These are phyloP conservation scores for Takashimella tepidaria DNA, from an alignment of 1,284 basidiomycete genomes.

Conservation along the genomic window DNA sequence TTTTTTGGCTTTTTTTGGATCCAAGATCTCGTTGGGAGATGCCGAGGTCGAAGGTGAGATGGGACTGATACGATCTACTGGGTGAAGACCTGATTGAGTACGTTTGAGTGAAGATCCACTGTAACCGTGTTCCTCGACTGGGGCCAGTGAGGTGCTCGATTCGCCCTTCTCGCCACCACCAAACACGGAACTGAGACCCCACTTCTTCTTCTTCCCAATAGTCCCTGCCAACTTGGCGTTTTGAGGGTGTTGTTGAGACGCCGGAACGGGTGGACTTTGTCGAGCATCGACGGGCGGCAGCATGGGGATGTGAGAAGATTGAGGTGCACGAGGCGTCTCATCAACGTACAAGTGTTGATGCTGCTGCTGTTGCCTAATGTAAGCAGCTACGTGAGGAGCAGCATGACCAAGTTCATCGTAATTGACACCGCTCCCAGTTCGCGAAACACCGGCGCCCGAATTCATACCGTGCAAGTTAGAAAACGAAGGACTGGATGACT, in stretches of 20 bases:
- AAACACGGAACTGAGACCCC: conserved; percentile 58
- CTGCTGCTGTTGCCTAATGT: conserved; percentile 21
- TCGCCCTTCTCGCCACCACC: conserved; percentile 63
- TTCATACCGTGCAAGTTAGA: conserved; percentile 10
- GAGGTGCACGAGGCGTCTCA: conserved; percentile 11
- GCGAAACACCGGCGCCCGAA: not conserved
- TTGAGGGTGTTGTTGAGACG: conserved; percentile 11
- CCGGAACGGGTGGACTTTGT: conserved; percentile 7
- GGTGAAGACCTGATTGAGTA: conserved; percentile 66
- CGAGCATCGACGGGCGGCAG: conserved; percentile 21
- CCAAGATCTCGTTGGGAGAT: conserved; percentile 46
- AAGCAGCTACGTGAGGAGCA: conserved; percentile 22
- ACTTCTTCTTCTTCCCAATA: conserved; percentile 48
- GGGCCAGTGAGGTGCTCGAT: conserved; percentile 54
- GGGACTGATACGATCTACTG: conserved; percentile 61
- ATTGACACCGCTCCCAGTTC: no score
- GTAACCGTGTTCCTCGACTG: conserved; percentile 56
- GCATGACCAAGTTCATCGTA: no score
- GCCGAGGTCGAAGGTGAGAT: conserved; percentile 43
- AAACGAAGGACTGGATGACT: conserved; percentile 18
- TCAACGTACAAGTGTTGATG: conserved; percentile 17
- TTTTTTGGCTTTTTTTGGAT: conserved; percentile 83
- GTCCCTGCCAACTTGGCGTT: conserved; percentile 9
- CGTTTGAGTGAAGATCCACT: conserved; percentile 70
- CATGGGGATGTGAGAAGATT: conserved; percentile 8